Evolutionary conservation across 2,329 filamentous ascomycete species (phyloP), one percentile per base, ranked within the genome.

Genomic region (Metarhizium rileyi): DNA sequence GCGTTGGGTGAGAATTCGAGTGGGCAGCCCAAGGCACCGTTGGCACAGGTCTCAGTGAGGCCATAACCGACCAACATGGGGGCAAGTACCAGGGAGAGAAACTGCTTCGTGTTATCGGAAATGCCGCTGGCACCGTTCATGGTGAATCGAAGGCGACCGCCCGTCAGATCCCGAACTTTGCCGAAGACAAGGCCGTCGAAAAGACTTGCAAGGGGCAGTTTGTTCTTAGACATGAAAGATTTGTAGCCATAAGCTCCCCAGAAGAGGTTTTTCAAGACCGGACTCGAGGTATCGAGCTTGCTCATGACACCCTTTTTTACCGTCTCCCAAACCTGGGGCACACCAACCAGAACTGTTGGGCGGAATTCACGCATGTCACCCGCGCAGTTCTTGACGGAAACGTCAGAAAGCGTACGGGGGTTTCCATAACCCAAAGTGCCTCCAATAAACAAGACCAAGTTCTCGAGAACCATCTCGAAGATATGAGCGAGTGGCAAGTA

Each of bases 401-500:
- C 70, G 63, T 97, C 91, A 7, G 90, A 87, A 49, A 98, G 76
- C 0, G 93, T 97, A 60, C 88, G 84, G 18, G 90, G 85, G 64
- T 87, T 91, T 53, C 91, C 93, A 66, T 97, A 97, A 51, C 93
- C 93, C 72, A 98, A 83, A 28, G 86, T 90, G 58, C 85, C 90
- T 58, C 93, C 93, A 75, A 91, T 87, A 70, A 84, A 93, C 53
- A 98, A 70, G 51, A 86, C 88, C 7, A 91, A 75, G 66, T 95
- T 96, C 70, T 98, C 93, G 57, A 98, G 88, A 52, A 91, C 86
- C 68, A 95, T 93, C 68, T 98, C 93, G 60, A 98, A 83, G 61
- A 97, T 97, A 65, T 98, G 93, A 2, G 93, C 90, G 48, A 95
- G 83, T 2, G 93, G 93, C 14, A 98, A 80, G 67, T 97, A 98